Conservation (phyloP, 768 basidiomycete genomes). For the Phanerodontia chrysosporium region DNA sequence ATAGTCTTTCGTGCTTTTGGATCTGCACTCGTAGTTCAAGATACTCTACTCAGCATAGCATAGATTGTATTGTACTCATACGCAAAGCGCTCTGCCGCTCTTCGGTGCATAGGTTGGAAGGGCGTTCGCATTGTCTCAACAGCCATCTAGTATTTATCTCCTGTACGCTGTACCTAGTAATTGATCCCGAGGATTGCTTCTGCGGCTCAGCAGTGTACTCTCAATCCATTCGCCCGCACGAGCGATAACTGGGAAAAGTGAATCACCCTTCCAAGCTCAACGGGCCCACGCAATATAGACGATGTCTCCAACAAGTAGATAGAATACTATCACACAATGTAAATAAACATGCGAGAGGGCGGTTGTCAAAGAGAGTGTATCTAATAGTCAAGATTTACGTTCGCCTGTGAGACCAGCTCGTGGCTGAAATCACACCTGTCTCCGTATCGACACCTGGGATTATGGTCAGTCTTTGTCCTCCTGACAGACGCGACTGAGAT, state of each 20-base stretch:
- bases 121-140: conserved; percentile 12
- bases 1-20: conserved; percentile 17
- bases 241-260: too few relatives aligned
- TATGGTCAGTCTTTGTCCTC: conserved; percentile 34
- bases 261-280: too few relatives aligned
- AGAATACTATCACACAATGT: not conserved
- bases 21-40: conserved; percentile 21
- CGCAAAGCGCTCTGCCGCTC: conserved; percentile 6
- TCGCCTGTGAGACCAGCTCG: conserved; percentile 27
- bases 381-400: conserved; percentile 1
- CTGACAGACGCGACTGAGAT: conserved; percentile 30
- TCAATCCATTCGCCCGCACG: not conserved
- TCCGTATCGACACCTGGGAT: conserved; percentile 79
- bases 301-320: not conserved
- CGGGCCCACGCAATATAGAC: not conserved
- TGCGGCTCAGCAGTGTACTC: not conserved
- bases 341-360: not conserved
- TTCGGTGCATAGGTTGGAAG: conserved; percentile 3
- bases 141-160: conserved; percentile 13
- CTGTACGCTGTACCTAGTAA: conserved; percentile 15
- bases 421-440: conserved; percentile 87
- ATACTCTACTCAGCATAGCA: conserved; percentile 27
- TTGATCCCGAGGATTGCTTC: not conserved
- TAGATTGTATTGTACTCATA: conserved; percentile 29
- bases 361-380: not conserved